Evolutionary conservation across 2,329 filamentous ascomycete genomes (phyloP).

Genomic region (Cryphonectria parasitica): DNA sequence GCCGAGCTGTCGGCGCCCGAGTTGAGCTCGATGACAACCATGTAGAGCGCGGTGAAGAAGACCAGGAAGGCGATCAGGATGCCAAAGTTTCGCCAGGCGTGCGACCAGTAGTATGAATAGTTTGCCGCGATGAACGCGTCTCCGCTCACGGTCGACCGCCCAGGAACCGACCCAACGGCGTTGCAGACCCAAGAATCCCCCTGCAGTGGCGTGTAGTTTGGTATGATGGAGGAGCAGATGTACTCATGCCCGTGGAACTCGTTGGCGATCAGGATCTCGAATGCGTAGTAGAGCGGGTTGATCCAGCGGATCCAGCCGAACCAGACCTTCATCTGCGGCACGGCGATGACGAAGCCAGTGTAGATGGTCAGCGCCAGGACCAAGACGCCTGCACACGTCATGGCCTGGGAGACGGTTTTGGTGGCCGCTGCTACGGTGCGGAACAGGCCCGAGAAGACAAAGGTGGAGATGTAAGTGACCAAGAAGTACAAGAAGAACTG

Average conservation of each 20-base stretch:
- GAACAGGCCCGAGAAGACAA: constrained; percentile 79
- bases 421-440: constrained; percentile 73
- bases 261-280: constrained; percentile 73
- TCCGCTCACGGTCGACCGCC: constrained; percentile 59
- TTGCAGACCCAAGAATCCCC: constrained; percentile 57
- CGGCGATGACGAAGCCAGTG: constrained; percentile 60
- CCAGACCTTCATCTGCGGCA: constrained; percentile 69
- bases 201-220: constrained; percentile 47
- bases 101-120: constrained; percentile 59
- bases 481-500: constrained; percentile 79
- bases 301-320: constrained; percentile 77
- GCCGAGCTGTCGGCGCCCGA: constrained; percentile 65
- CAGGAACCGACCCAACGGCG: constrained; percentile 58
- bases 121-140: constrained; percentile 61
- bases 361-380: constrained; percentile 64
- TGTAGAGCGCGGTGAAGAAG: constrained; percentile 66
- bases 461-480: constrained; percentile 67
- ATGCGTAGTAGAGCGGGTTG: constrained; percentile 74
- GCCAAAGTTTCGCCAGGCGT: constrained; percentile 71
- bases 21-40: constrained; percentile 67
- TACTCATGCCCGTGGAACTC: constrained; percentile 67
- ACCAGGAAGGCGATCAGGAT: constrained; percentile 68
- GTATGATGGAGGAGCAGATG: constrained; percentile 56
- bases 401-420: constrained; percentile 63
- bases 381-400: constrained; percentile 56